Conservation (phyloP, 495 filamentous ascomycete species). For the Physcia stellaris region DNA sequence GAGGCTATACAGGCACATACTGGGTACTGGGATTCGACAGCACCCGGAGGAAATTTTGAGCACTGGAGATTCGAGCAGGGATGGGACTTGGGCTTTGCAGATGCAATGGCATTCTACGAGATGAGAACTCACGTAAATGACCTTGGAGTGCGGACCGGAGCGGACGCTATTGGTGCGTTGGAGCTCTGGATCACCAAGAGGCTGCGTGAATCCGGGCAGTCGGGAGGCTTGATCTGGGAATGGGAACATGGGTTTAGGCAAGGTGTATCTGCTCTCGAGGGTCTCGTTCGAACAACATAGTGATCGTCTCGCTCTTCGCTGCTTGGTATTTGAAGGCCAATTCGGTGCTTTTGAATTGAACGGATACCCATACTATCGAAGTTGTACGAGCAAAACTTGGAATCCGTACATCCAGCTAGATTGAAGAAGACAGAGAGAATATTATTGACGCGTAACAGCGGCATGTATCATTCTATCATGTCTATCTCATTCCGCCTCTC, state of each 20-base stretch:
- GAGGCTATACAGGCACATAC: constrained; percentile 22
- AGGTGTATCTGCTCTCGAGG: constrained; percentile 28
- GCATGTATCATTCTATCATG: too few relatives aligned
- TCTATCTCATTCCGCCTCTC: too few relatives aligned
- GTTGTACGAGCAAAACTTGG: too few relatives aligned
- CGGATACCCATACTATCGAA: too few relatives aligned
- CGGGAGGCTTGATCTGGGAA: constrained; percentile 30
- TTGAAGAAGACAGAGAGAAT: too few relatives aligned
- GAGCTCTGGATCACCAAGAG: constrained; percentile 42
- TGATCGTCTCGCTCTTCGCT: not conserved
- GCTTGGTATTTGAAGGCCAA: not conserved
- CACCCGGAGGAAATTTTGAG: constrained; percentile 28
- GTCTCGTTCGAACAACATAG: not conserved
- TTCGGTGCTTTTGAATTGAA: not conserved
- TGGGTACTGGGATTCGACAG: constrained; percentile 29
- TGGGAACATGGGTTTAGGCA: constrained; percentile 38
- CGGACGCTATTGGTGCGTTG: constrained; percentile 13
- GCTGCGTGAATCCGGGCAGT: constrained; percentile 28
- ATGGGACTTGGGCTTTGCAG: constrained; percentile 38
- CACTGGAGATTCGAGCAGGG: constrained; percentile 36
- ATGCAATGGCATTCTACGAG: constrained; percentile 34
- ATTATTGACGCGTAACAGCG: too few relatives aligned
- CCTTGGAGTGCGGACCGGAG: too few relatives aligned
- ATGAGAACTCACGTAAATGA: too few relatives aligned
- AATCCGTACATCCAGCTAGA: too few relatives aligned